A percentile compares a stretch with the other conserved stretches of the same genome.
These are phyloP conservation scores for Xylariaceae sp. DNA, from an alignment of 2,329 filamentous ascomycete genomes.

Conservation along the genomic window DNA sequence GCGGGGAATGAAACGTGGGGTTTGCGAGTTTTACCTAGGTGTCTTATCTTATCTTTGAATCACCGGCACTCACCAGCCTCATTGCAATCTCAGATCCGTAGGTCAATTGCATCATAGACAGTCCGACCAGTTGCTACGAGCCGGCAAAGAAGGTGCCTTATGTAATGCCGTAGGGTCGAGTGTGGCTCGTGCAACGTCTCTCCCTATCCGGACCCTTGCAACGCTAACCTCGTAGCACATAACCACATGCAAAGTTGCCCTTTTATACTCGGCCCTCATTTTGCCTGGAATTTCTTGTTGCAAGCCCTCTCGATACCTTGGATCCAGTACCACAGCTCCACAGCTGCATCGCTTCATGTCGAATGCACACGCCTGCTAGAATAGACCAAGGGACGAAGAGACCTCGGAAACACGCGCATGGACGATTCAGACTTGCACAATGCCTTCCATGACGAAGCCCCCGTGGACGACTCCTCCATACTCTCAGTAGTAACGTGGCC, in stretches of 20 bases:
- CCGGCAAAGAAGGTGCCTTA: background rate
- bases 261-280: background rate
- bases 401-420: constrained; percentile 31
- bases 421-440: constrained; percentile 34
- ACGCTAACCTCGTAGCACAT: background rate
- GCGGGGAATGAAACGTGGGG: background rate
- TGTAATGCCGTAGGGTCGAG: too few species aligned
- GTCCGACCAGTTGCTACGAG: too few species aligned
- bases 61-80: too few species aligned
- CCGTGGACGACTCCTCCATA: constrained; percentile 33
- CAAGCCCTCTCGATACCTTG: background rate
- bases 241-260: background rate
- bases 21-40: background rate
- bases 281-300: background rate
- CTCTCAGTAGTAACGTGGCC: constrained; percentile 29
- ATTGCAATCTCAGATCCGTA: too few species aligned
- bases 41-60: constrained; percentile 7
- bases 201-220: constrained; percentile 5
- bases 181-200: constrained; percentile 20
- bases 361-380: background rate
- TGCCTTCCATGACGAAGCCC: constrained; percentile 35
- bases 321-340: background rate
- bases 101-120: too few species aligned
- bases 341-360: background rate
- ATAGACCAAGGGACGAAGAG: constrained; percentile 2